Base-by-base conservation (phyloP, 306 rosid genomes). In the Prunus mongolica region DNA sequence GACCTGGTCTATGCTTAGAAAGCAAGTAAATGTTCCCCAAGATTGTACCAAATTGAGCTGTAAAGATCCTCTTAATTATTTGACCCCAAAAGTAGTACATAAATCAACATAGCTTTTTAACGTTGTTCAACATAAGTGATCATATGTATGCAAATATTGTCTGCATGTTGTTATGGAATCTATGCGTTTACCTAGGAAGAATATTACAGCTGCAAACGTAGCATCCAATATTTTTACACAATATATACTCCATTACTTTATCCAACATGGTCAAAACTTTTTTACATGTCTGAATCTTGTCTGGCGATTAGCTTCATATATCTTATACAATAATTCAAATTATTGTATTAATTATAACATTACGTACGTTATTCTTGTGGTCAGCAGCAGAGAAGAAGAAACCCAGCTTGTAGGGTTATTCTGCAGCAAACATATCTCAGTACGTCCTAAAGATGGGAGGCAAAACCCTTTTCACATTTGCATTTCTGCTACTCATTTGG, bases 1-100 rank as follows among this genome's bases (percentile, higher is more conserved):
- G 44, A 20, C 25, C 27, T 3, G 25, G 49, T 24, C 66, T 5
- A 4, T 38, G 10, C 57, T 44, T 58, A 24, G 18, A 58, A 47
- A 75, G 69, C 18, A 75, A 49, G 62, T 8, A 38, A 18, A 60
- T 80, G 83, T 80, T 7, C 66, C 52, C 62, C 72, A 60, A 74
- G 71, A 80, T 74, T 55, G 76, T 66, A 60, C 12, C 81, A 69
- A 10, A 34, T 58, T 58, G 81, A 77, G 58, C 65, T 61, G 75
- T 45, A 68, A 67, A 80, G 79, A 80, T 80, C 41, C 58, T 68
- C 34, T 24, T 27, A 38, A 38, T 38, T 38, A 8, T 58, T 73
- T 24, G 67, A 58, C 66, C 22, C 60, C 60, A 22, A 49, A 50
- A 62, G 67, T 25, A 60, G 63, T 6, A 20, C 15, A 12, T 9